A percentile compares a stretch with the other conserved stretches of the same genome.
Conservation (phyloP, 2,329 filamentous ascomycete species). For the Graphilbum fragrans region DNA sequence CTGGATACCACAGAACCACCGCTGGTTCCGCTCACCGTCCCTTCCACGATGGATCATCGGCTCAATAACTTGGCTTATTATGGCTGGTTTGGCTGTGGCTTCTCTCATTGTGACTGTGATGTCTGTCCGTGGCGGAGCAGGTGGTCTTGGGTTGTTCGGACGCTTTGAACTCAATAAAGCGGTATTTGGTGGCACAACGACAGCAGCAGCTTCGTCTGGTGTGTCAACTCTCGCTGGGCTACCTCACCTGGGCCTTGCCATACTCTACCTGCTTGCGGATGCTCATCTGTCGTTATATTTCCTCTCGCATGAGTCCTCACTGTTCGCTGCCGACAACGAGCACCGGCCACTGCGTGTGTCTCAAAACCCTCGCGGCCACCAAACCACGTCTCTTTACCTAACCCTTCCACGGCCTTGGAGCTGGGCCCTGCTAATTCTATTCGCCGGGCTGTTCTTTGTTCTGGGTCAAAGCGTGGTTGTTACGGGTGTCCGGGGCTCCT, state of each 20-base stretch:
- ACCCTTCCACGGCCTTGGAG: slow-evolving; percentile 35
- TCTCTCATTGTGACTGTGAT: slow-evolving; percentile 24
- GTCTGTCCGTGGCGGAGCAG: no score
- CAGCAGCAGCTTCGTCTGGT: slow-evolving; percentile 13
- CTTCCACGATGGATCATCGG: slow-evolving; percentile 28
- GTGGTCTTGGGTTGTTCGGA: slow-evolving; percentile 24
- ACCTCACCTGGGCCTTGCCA: slow-evolving; percentile 34
- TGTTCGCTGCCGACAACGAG: slow-evolving; percentile 21
- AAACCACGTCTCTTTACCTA: slow-evolving; percentile 34
- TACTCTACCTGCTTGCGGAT: slow-evolving; percentile 35
- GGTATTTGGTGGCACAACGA: slow-evolving; percentile 16
- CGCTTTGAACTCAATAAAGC: slow-evolving; percentile 17
- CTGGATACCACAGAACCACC: slow-evolving; percentile 12
- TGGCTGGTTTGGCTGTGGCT: slow-evolving; percentile 23
- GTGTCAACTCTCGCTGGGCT: slow-evolving; percentile 28
- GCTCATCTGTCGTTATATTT: slow-evolving; percentile 33
- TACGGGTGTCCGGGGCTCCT: slow-evolving; percentile 1
- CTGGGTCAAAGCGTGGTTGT: slow-evolving; percentile 32
- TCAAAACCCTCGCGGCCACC: slow-evolving; percentile 26
- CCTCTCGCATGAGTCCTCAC: slow-evolving; percentile 36
- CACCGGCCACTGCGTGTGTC: slow-evolving; percentile 29
- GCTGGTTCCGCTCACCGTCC: slow-evolving; percentile 33
- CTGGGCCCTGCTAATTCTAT: slow-evolving; percentile 30
- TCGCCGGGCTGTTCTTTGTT: slow-evolving; percentile 30
- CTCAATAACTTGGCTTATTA: slow-evolving; percentile 23